A percentile compares a stretch with the other conserved stretches of the same genome.
Evolutionary conservation across 2,329 filamentous ascomycete genomes (phyloP).

Genomic region (Alternaria sp.): DNA sequence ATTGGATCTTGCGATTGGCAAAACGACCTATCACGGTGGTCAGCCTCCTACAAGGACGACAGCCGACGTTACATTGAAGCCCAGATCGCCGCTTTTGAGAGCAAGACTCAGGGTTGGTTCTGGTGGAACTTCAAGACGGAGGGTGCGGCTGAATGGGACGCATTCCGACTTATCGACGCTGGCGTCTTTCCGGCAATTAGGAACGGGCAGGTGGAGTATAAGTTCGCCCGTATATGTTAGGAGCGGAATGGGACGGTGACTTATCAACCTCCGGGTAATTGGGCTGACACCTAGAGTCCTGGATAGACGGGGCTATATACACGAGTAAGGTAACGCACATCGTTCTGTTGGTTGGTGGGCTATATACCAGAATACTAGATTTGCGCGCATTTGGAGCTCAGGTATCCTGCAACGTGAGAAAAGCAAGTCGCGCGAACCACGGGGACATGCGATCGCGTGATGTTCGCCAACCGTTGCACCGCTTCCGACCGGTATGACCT

Average conservation of each 20-base stretch:
- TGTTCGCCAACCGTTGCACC: constrained; percentile 1
- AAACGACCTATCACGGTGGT: constrained; percentile 57
- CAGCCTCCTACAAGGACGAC: constrained; percentile 53
- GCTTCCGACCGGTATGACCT: background rate
- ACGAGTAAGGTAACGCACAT: background rate
- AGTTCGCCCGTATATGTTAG: constrained; percentile 28
- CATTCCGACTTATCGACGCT: constrained; percentile 55
- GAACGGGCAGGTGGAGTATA: constrained; percentile 28
- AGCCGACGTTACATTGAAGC: constrained; percentile 61
- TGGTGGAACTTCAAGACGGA: constrained; percentile 68
- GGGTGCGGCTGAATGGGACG: constrained; percentile 60
- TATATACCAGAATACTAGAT: background rate
- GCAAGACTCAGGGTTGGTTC: constrained; percentile 60
- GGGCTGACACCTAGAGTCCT: background rate
- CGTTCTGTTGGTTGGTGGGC: background rate
- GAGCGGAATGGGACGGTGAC: constrained; percentile 1
- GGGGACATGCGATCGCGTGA: background rate
- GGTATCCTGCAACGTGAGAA: background rate
- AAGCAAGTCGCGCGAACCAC: background rate
- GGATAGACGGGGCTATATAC: background rate
- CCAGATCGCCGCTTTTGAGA: constrained; percentile 61
- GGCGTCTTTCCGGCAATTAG: constrained; percentile 56
- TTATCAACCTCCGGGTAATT: background rate
- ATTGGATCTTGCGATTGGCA: constrained; percentile 63
- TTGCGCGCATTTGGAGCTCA: background rate